A percentile compares a stretch with the other conserved stretches of the same genome.
Conservation (phyloP, 768 basidiomycete genomes). For the Suillus occidentalis region DNA sequence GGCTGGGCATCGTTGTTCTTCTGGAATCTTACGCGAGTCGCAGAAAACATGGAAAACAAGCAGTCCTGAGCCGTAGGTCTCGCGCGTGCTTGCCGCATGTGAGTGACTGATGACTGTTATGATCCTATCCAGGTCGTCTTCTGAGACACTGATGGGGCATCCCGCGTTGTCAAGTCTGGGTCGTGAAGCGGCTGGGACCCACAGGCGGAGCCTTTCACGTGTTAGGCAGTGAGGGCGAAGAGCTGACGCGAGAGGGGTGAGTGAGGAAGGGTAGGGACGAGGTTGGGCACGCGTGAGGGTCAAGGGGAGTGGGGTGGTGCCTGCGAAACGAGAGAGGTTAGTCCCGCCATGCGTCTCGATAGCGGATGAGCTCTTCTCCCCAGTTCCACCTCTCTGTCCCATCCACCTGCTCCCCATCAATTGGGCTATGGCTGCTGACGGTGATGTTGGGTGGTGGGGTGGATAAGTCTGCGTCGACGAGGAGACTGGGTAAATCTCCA, state of each 20-base stretch:
- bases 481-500: constrained; percentile 10
- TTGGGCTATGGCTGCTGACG: no score
- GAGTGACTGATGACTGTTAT: constrained; percentile 20
- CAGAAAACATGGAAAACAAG: constrained; percentile 42
- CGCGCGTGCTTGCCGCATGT: constrained; percentile 31
- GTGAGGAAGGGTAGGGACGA: constrained; percentile 9
- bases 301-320: no score
- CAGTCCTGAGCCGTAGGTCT: constrained; percentile 40
- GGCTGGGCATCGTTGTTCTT: constrained; percentile 30
- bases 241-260: constrained; percentile 17
- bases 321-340: no score
- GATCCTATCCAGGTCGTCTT: constrained; percentile 17
- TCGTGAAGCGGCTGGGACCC: constrained; percentile 18
- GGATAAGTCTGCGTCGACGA: constrained; percentile 7
- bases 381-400: no score
- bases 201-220: constrained; percentile 23
- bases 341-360: no score
- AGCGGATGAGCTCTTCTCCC: no score
- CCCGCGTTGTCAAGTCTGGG: not conserved
- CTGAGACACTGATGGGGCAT: not conserved
- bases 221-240: constrained; percentile 31
- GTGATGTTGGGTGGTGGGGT: not conserved
- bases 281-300: not conserved
- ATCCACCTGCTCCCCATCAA: no score
- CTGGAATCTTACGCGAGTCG: constrained; percentile 24